These are phyloP conservation scores for Pleodorina starrii DNA, from an alignment of 139 green algal genomes.

Conservation along the genomic window DNA sequence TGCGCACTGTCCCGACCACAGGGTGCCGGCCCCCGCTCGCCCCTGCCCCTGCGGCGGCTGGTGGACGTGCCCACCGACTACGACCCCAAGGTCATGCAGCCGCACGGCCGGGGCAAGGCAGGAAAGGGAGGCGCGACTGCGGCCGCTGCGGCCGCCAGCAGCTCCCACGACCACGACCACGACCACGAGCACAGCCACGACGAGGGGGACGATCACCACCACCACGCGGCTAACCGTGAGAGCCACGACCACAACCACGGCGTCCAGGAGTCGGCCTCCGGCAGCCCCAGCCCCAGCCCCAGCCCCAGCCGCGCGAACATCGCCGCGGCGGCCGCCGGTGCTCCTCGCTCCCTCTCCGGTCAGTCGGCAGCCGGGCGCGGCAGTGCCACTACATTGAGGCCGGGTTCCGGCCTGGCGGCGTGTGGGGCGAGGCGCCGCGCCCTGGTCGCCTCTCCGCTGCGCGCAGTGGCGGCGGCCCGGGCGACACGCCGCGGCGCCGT, in stretches of 20 bases:
- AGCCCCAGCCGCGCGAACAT: background rate
- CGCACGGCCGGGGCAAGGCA: constrained; percentile 9
- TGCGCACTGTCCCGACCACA: too few species aligned
- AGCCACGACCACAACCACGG: background rate
- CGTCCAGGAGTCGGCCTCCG: background rate
- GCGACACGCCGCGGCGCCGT: background rate
- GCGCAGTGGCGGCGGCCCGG: background rate
- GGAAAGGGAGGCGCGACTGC: background rate
- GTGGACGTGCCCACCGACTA: constrained; percentile 12
- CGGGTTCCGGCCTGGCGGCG: background rate
- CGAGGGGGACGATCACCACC: background rate
- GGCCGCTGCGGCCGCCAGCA: background rate
- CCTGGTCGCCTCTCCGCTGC: background rate
- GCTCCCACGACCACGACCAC: background rate
- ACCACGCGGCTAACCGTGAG: background rate
- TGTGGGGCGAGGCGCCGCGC: background rate
- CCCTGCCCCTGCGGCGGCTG: constrained; percentile 17
- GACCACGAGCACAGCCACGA: constrained; percentile 8
- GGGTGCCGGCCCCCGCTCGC: background rate
- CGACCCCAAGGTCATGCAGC: background rate
- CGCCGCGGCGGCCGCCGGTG: too few species aligned
- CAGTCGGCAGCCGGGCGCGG: too few species aligned
- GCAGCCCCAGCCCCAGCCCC: background rate
- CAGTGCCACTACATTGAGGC: too few species aligned
- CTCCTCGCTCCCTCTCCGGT: background rate